Conservation (phyloP, 2,329 filamentous ascomycete genomes). For the Colletotrichum liaoningense region DNA sequence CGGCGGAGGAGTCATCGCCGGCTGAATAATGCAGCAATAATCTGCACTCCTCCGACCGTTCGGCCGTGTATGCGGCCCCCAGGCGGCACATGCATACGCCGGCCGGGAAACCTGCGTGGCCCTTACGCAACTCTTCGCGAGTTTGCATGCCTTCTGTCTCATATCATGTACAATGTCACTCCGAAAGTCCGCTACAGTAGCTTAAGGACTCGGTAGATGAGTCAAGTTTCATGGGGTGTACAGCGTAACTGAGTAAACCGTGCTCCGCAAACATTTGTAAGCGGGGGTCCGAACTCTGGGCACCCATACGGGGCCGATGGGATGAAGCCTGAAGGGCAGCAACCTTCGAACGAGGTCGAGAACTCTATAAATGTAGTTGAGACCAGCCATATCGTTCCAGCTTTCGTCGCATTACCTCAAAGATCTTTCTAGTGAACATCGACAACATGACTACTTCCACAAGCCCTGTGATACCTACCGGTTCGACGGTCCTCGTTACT, state of each 20-base stretch:
- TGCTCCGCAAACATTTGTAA: background rate
- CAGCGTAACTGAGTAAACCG: background rate
- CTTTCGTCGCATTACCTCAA: no score
- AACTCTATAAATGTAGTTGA: no score
- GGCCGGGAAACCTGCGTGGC: background rate
- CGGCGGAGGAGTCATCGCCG: no score
- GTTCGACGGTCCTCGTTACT: slow-evolving; percentile 52
- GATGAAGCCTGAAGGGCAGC: no score
- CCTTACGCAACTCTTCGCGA: background rate
- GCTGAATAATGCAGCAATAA: background rate
- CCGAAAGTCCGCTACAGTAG: background rate
- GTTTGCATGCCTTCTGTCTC: background rate
- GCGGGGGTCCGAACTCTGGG: background rate
- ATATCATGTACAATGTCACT: background rate
- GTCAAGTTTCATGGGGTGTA: background rate
- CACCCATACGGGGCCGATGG: no score
- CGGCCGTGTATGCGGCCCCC: background rate
- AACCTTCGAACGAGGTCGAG: no score
- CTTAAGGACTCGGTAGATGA: background rate
- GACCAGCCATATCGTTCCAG: no score
- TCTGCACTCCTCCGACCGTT: background rate
- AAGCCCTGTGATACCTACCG: slow-evolving; percentile 38
- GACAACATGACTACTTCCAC: background rate
- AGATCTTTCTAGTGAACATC: no score
- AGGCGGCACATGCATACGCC: background rate